A percentile compares a stretch with the other conserved stretches of the same genome.
phyloP scores from a whole-genome alignment of 1,284 basidiomycete genomes.

The Stygiomarasmius scandens region DNA sequence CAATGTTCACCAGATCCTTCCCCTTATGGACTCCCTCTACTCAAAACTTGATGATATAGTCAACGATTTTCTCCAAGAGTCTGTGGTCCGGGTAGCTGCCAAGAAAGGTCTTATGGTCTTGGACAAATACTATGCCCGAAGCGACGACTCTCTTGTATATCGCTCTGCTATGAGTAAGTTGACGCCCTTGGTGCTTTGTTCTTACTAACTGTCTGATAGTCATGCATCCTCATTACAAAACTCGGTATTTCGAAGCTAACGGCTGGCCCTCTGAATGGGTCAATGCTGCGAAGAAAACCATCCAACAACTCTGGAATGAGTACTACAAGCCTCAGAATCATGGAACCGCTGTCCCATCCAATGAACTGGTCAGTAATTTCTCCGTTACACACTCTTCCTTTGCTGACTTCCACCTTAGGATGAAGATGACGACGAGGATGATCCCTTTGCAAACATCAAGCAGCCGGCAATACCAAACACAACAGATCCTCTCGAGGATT shows the following conservation, averaged over 20 bases:
- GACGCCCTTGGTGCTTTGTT: not conserved
- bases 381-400: too few species aligned
- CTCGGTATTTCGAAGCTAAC: slow-evolving; percentile 9
- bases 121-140: slow-evolving; percentile 23
- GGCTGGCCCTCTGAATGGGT: slow-evolving; percentile 15
- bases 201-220: slow-evolving; percentile 8
- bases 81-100: slow-evolving; percentile 10
- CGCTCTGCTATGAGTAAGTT: slow-evolving; percentile 4
- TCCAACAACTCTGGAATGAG: slow-evolving; percentile 5
- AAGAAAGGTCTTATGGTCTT: slow-evolving; percentile 11
- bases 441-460: too few species aligned
- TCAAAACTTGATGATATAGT: slow-evolving; percentile 6
- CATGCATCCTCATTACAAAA: slow-evolving; percentile 13
- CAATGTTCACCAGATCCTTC: slow-evolving; percentile 13
- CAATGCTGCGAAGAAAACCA: slow-evolving; percentile 6
- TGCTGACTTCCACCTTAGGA: too few species aligned
- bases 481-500: too few species aligned
- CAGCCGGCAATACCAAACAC: too few species aligned
- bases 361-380: too few species aligned
- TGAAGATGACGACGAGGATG: too few species aligned
- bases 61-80: not conserved
- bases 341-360: not conserved
- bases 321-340: slow-evolving; percentile 8
- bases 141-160: slow-evolving; percentile 21
- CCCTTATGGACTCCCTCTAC: slow-evolving; percentile 13